Evolutionary conservation across 1,284 basidiomycete genomes (phyloP).

Genomic region (Trichosporon faecale): DNA sequence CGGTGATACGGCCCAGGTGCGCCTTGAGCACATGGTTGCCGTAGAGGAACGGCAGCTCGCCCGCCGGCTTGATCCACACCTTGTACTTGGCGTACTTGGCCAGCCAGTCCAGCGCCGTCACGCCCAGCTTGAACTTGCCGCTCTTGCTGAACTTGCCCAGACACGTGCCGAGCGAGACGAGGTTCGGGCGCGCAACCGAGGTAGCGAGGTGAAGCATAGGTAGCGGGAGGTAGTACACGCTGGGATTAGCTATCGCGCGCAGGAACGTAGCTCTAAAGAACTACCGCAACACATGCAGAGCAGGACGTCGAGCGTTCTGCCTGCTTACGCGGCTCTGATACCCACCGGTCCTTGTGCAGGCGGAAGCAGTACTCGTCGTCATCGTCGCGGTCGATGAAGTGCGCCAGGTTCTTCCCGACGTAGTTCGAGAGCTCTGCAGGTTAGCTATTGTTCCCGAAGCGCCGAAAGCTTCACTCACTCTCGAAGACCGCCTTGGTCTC

Average conservation of each 20-base stretch:
- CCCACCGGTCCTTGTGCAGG: slow-evolving; percentile 72
- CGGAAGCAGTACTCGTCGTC: slow-evolving; percentile 72
- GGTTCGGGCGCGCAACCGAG: slow-evolving; percentile 86
- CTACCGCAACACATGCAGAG: background rate
- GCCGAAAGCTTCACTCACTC: slow-evolving; percentile 38
- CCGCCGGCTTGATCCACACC: slow-evolving; percentile 99
- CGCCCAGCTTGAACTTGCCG: slow-evolving; percentile 96
- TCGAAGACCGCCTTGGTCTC: slow-evolving; percentile 55
- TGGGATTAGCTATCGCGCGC: slow-evolving; percentile 17
- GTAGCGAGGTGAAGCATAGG: slow-evolving; percentile 88
- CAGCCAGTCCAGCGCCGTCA: slow-evolving; percentile 88
- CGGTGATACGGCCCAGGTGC: slow-evolving; percentile 96
- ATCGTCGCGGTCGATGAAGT: slow-evolving; percentile 54
- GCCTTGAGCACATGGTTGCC: slow-evolving; percentile 99
- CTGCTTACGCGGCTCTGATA: background rate
- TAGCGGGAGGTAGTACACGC: slow-evolving; percentile 89
- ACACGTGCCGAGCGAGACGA: slow-evolving; percentile 91
- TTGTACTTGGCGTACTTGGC: slow-evolving; percentile 98
- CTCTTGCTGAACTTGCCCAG: slow-evolving; percentile 97
- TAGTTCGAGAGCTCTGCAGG: slow-evolving; percentile 53
- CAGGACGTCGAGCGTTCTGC: background rate
- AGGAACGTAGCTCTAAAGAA: background rate
- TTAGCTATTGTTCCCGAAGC: background rate
- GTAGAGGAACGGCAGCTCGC: slow-evolving; percentile 98
- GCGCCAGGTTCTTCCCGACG: slow-evolving; percentile 54